Evolutionary conservation across 2,329 filamentous ascomycete species (phyloP).

Genomic region (Cryphonectria carpinicola): DNA sequence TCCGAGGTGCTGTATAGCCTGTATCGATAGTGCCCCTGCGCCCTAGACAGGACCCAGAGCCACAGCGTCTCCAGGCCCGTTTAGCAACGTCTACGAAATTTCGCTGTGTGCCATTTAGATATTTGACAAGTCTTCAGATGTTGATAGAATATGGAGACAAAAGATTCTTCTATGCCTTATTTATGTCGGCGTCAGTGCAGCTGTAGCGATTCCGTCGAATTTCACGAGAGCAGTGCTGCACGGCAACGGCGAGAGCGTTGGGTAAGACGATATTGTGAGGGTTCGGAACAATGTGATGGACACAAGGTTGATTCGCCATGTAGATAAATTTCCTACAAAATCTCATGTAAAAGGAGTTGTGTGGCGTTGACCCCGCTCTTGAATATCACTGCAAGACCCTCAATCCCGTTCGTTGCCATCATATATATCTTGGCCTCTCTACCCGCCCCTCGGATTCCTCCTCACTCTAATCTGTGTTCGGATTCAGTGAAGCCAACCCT

Average conservation of each 20-base stretch:
- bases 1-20: not conserved
- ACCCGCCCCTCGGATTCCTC: not conserved
- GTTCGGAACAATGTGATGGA: not conserved
- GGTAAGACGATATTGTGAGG: not conserved
- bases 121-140: not conserved
- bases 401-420: not conserved
- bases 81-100: not conserved
- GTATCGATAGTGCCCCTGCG: slow-evolving; percentile 1
- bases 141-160: not conserved
- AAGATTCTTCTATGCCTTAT: not conserved
- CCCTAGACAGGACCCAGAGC: not conserved
- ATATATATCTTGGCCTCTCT: not conserved
- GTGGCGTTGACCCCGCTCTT: not conserved
- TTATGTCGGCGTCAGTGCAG: not conserved
- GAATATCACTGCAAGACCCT: not conserved
- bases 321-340: not conserved
- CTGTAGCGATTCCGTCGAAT: not conserved
- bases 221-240: too few relatives aligned
- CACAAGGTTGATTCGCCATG: not conserved
- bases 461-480: not conserved
- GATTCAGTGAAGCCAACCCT: not conserved
- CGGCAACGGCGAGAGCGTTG: not conserved
- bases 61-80: not conserved
- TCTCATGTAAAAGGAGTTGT: not conserved
- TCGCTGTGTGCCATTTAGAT: not conserved